Conservation (phyloP, 2,329 filamentous ascomycete species). For the Penicillium sp. region DNA sequence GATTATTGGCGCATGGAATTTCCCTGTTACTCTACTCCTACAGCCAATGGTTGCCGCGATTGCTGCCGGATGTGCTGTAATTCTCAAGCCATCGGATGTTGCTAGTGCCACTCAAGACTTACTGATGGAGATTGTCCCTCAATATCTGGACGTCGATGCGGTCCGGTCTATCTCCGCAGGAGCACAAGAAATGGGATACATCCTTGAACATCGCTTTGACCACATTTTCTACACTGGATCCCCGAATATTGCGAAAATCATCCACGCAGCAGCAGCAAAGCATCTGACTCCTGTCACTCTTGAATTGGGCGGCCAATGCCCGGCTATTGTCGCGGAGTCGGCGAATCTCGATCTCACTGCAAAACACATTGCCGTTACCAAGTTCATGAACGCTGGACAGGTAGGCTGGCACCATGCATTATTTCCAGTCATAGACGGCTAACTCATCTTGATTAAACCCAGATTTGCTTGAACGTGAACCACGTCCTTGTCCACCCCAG, state of each 20-base stretch:
- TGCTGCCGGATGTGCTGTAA: constrained; percentile 43
- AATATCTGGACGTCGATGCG: constrained; percentile 45
- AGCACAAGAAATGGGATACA: constrained; percentile 36
- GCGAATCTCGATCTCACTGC: constrained; percentile 47
- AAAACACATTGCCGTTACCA: constrained; percentile 45
- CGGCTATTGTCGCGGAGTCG: constrained; percentile 44
- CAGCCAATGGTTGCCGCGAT: constrained; percentile 47
- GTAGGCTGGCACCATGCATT: neutral
- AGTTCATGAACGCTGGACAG: constrained; percentile 47
- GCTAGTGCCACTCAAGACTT: constrained; percentile 37
- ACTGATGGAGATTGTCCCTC: constrained; percentile 41
- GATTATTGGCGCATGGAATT: constrained; percentile 51
- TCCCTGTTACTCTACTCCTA: constrained; percentile 41
- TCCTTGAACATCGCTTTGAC: constrained; percentile 44
- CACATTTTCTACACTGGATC: constrained; percentile 52
- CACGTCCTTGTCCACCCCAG: constrained; percentile 47
- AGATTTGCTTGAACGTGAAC: constrained; percentile 44
- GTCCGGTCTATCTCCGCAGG: constrained; percentile 40
- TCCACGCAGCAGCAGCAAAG: constrained; percentile 45
- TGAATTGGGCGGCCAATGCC: constrained; percentile 49
- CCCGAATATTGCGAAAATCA: constrained; percentile 37
- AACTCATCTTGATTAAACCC: neutral
- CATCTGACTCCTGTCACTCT: constrained; percentile 48
- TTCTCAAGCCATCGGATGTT: constrained; percentile 50
- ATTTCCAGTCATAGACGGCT: neutral